Evolutionary conservation across 495 filamentous ascomycete species (phyloP), one percentile per base, ranked within the genome.

Genomic region (Daldinia loculata): DNA sequence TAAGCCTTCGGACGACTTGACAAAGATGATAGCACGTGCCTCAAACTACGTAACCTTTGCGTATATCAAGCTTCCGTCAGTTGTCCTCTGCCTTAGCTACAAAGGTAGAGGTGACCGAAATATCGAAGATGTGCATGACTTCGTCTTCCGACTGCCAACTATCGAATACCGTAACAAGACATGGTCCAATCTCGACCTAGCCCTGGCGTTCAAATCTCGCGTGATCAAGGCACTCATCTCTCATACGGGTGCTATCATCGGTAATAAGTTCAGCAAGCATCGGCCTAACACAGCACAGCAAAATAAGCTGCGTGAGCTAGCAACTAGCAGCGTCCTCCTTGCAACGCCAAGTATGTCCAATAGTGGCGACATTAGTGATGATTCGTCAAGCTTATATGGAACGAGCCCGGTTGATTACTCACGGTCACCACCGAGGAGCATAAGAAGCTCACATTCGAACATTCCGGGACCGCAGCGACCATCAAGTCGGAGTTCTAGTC

Each of bases 81-180:
- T 98, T 52, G 94, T 98, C 11, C 87, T 99, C 24, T 98, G 95
- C 80, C 84, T 99, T 60, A 95, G 92, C 77, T 99, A 98, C 83
- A 98, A 99, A 78, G 95, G 96, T 65, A 95, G 91, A 78, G 93
- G 93, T 48, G 92, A 97, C 61, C 93, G 93, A 73, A 99, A 98
- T 74, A 81, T 99, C 56, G 92, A 97, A 81, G 95, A 99, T 78
- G 89, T 99, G 12, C 95, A 99, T 79, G 90, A 98, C 74, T 95
- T 99, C 67, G 95, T 98, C 65, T 99, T 99, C 86, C 90, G 93
- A 19, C 88, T 99, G 75, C 95, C 95, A 6, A 91, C 91, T 15
- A 88, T 99, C 41, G 95, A 99, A 77, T 98, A 97, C 78, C 87
- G 92, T 56, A 98, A 99, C 83, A 98, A 98, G 81, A 98, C 94